phyloP scores from a whole-genome alignment of 176 grass and related monocot genomes.

The Oryza glaberrima region DNA sequence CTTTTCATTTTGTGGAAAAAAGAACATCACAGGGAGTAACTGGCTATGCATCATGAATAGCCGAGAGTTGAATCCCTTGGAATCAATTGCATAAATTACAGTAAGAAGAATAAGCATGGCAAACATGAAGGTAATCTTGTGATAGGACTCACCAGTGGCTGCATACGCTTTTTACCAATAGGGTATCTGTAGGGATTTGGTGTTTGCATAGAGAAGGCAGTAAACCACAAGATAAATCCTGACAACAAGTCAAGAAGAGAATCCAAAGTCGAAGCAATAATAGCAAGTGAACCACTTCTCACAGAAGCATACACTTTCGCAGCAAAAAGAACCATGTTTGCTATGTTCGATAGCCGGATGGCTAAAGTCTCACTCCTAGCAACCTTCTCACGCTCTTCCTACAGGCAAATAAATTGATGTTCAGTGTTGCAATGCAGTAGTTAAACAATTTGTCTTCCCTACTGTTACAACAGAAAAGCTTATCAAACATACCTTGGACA shows the following conservation, averaged over 20 bases:
- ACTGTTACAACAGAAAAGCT: slow-evolving; percentile 4
- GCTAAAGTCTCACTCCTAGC: slow-evolving; percentile 83
- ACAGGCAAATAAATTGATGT: slow-evolving; percentile 19
- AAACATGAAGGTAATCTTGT: neutral
- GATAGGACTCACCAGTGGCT: slow-evolving; percentile 79
- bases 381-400: slow-evolving; percentile 85
- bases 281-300: slow-evolving; percentile 84
- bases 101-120: neutral
- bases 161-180: slow-evolving; percentile 97
- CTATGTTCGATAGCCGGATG: slow-evolving; percentile 80
- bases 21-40: neutral
- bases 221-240: slow-evolving; percentile 97
- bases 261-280: slow-evolving; percentile 95
- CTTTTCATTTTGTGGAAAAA: neutral
- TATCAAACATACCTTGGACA: slow-evolving; percentile 75
- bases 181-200: slow-evolving; percentile 97
- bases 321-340: slow-evolving; percentile 96
- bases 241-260: slow-evolving; percentile 93
- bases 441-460: neutral
- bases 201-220: slow-evolving; percentile 96
- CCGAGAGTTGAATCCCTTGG: neutral
- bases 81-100: neutral
- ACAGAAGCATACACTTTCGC: slow-evolving; percentile 96
- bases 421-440: neutral
- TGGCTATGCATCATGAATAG: neutral